Evolutionary conservation across 129 eudicot genomes (phyloP).

Genomic region (Lactuca saligna): DNA sequence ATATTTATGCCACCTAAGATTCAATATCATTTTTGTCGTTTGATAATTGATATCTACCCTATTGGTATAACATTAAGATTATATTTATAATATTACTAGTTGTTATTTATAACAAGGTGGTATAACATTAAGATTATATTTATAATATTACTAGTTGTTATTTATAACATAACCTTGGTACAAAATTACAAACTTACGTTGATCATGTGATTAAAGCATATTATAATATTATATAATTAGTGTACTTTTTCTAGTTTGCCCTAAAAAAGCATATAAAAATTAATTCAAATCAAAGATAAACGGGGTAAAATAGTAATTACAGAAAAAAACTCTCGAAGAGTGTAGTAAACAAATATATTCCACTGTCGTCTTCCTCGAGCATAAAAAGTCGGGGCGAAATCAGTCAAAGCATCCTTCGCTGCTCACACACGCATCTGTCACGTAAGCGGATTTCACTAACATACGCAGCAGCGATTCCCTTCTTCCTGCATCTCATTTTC

Average conservation of each 20-base stretch:
- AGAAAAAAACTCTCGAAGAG: background rate
- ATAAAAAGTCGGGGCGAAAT: constrained; percentile 18
- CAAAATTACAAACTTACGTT: background rate
- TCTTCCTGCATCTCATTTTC: constrained; percentile 19
- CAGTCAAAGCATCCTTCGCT: constrained; percentile 33
- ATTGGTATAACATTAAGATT: too few species aligned
- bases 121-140: too few species aligned
- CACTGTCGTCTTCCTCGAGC: constrained; percentile 24
- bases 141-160: too few species aligned
- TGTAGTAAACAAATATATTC: constrained; percentile 13
- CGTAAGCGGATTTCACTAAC: constrained; percentile 22
- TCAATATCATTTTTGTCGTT: too few species aligned
- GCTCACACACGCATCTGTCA: constrained; percentile 21
- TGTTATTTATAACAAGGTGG: too few species aligned
- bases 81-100: too few species aligned
- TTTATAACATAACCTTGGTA: background rate
- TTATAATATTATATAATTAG: too few species aligned
- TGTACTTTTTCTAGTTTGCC: background rate
- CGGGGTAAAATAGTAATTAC: constrained; percentile 23
- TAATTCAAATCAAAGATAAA: background rate
- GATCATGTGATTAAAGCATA: too few species aligned
- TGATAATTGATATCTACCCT: too few species aligned
- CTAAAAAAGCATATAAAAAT: background rate
- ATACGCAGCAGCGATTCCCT: constrained; percentile 14
- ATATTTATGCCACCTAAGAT: too few species aligned